Conservation (phyloP, 805 yeast genomes). For the Saturnispora ahearnii region DNA sequence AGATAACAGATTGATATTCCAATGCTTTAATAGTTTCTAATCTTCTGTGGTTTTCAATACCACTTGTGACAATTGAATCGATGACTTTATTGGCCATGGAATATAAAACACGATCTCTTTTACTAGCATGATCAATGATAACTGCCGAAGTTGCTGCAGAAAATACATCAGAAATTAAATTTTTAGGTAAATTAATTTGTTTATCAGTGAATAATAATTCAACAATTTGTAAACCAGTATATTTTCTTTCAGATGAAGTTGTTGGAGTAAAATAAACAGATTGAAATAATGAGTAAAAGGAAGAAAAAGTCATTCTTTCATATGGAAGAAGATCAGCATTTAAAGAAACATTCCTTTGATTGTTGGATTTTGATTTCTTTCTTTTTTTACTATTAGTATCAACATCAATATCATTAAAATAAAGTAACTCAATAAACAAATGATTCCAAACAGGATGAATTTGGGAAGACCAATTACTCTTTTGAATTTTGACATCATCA, state of each 20-base stretch:
- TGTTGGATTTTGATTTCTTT: conserved; percentile 16
- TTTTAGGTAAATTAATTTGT: conserved; percentile 12
- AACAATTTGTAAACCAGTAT: conserved; percentile 75
- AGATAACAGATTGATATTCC: conserved; percentile 51
- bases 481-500: conserved; percentile 31
- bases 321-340: no score
- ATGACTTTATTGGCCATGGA: conserved; percentile 53
- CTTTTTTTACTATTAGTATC: conserved; percentile 28
- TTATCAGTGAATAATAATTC: conserved; percentile 33
- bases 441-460: conserved; percentile 71
- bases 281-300: conserved; percentile 79
- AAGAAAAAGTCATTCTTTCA: conserved; percentile 33
- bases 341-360: neutral
- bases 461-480: conserved; percentile 66
- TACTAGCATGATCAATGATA: conserved; percentile 67
- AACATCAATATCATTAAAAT: neutral
- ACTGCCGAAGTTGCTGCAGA: conserved; percentile 63
- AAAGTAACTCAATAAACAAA: conserved; percentile 37
- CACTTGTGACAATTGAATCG: conserved; percentile 31
- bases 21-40: conserved; percentile 24
- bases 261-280: conserved; percentile 68
- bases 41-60: conserved; percentile 31
- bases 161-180: conserved; percentile 29
- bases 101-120: conserved; percentile 54
- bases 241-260: conserved; percentile 79